These are phyloP conservation scores for Spergularia azorica DNA, from an alignment of 179 eudicot species.

Conservation along the genomic window DNA sequence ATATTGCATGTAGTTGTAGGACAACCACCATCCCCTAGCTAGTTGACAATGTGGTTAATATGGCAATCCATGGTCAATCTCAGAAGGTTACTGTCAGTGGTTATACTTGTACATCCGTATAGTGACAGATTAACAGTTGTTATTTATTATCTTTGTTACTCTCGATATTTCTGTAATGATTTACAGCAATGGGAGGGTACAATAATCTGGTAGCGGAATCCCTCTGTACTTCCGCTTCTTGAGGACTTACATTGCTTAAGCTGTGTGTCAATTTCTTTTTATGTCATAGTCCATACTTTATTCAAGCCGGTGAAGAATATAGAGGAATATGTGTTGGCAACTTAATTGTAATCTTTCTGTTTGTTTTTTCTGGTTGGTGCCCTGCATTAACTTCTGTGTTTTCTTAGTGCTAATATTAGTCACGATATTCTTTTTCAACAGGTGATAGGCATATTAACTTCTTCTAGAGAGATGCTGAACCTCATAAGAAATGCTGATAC, in stretches of 20 bases:
- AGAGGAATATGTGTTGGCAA: background rate
- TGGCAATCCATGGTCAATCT: no score
- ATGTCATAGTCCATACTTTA: background rate
- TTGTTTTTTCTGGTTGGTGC: slow-evolving; percentile 3
- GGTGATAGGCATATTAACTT: slow-evolving; percentile 70
- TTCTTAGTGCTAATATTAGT: background rate
- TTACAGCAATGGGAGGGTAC: no score
- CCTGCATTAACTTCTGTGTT: background rate
- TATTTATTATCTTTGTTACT: no score
- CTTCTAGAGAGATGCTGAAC: slow-evolving; percentile 64
- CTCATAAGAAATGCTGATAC: slow-evolving; percentile 71
- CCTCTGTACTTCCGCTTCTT: background rate
- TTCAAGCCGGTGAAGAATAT: background rate
- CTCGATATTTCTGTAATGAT: no score
- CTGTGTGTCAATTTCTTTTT: background rate
- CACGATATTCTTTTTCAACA: slow-evolving; percentile 32
- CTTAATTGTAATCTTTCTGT: background rate
- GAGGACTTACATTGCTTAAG: background rate
- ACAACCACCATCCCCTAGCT: no score
- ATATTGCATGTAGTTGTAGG: no score
- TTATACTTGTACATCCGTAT: no score
- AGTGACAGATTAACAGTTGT: no score
- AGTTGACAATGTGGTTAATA: no score
- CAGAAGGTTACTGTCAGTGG: no score
- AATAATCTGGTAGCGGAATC: background rate